These are phyloP conservation scores for Volvox africanus DNA, from an alignment of 139 green algal species.

Conservation along the genomic window DNA sequence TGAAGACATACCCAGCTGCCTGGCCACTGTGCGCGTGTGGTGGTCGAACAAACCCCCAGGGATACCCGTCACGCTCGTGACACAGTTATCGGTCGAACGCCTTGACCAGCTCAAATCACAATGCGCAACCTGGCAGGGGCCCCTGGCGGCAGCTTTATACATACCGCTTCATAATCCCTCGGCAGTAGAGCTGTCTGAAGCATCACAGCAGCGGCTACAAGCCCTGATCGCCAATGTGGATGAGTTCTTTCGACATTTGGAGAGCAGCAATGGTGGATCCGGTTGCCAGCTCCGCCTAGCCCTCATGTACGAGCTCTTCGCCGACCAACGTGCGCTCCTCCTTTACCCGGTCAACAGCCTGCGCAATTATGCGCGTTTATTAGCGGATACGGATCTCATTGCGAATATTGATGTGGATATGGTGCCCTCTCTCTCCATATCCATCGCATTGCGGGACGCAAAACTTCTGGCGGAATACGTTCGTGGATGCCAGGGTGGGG, in stretches of 20 bases:
- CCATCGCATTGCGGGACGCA: not conserved
- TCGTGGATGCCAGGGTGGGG: not conserved
- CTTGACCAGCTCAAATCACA: conserved; percentile 51
- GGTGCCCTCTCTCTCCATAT: conserved; percentile 47
- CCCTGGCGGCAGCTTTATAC: conserved; percentile 57
- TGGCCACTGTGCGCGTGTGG: conserved; percentile 38
- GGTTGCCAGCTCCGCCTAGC: conserved; percentile 49
- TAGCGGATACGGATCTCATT: conserved; percentile 60
- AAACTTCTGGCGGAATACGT: not conserved
- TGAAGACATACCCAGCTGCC: conserved; percentile 48
- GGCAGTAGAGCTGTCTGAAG: not conserved
- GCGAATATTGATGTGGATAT: conserved; percentile 69
- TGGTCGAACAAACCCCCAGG: conserved; percentile 23
- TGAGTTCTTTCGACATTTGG: not conserved
- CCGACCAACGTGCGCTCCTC: not conserved
- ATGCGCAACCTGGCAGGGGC: conserved; percentile 51
- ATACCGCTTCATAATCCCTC: conserved; percentile 19
- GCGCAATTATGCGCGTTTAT: conserved; percentile 56
- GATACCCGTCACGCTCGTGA: conserved; percentile 57
- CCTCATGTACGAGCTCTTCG: conserved; percentile 50
- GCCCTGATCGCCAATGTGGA: conserved; percentile 11
- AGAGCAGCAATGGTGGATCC: not conserved
- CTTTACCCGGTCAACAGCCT: conserved; percentile 49
- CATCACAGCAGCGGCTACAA: conserved; percentile 1
- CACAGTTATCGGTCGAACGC: conserved; percentile 54